Evolutionary conservation across 345 rosid genomes (phyloP).

Genomic region (Salix purpurea): DNA sequence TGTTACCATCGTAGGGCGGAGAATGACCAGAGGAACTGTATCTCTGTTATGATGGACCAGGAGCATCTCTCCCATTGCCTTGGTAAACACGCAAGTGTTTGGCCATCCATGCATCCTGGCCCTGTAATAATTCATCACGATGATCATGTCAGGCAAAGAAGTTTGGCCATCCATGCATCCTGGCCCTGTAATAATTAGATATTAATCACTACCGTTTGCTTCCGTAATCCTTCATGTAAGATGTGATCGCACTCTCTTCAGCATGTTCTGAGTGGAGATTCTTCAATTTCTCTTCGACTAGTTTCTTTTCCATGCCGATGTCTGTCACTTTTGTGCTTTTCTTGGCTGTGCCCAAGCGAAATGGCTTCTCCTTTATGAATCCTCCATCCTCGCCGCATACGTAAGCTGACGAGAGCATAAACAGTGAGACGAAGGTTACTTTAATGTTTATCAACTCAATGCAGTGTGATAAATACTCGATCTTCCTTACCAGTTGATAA

Average conservation of each 20-base stretch:
- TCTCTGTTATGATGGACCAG: neutral
- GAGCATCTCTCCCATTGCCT: slow-evolving; percentile 25
- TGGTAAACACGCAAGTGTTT: slow-evolving; percentile 21
- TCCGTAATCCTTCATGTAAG: slow-evolving; percentile 56
- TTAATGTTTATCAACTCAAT: too few species aligned
- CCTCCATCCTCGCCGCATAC: slow-evolving; percentile 54
- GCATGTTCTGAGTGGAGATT: slow-evolving; percentile 37
- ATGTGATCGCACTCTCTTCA: slow-evolving; percentile 28
- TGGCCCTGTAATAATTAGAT: too few species aligned
- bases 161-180: too few species aligned
- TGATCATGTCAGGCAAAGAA: too few species aligned
- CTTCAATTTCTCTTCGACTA: slow-evolving; percentile 39
- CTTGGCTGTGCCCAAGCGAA: slow-evolving; percentile 46
- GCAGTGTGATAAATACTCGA: too few species aligned
- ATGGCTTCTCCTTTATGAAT: slow-evolving; percentile 35
- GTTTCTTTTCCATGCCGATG: slow-evolving; percentile 36
- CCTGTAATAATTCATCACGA: neutral
- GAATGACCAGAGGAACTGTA: slow-evolving; percentile 4
- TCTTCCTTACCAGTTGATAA: slow-evolving; percentile 56
- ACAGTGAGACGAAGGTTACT: too few species aligned
- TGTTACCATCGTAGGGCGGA: slow-evolving; percentile 17
- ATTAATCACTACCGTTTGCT: slow-evolving; percentile 35
- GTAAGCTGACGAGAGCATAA: neutral
- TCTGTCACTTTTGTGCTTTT: slow-evolving; percentile 45
- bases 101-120: slow-evolving; percentile 21